A percentile compares a stretch with the other conserved stretches of the same genome.
Conservation (phyloP, 2,329 filamentous ascomycete species). For the Tympanopsis confertula region DNA sequence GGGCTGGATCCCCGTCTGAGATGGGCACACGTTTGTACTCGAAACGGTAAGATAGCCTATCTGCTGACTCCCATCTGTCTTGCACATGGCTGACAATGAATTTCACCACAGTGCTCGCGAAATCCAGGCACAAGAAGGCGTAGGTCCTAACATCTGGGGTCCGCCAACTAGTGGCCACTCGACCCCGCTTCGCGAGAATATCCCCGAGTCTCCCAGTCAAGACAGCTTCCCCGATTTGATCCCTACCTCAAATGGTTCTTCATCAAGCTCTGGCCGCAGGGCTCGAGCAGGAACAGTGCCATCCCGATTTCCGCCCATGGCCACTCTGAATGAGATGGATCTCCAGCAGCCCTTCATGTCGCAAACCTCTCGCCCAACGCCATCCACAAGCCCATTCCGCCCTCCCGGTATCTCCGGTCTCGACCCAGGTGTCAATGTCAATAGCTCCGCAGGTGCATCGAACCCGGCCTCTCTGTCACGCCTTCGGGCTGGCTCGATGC, state of each 20-base stretch:
- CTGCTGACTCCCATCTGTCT: not conserved
- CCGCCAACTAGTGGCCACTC: slow-evolving; percentile 94
- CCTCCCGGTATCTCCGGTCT: slow-evolving; percentile 71
- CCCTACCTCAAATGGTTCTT: slow-evolving; percentile 46
- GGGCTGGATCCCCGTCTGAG: not conserved
- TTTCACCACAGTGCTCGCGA: slow-evolving; percentile 63
- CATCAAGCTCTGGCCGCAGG: slow-evolving; percentile 59
- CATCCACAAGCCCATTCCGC: slow-evolving; percentile 74
- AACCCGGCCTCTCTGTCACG: slow-evolving; percentile 66
- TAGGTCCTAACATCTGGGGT: slow-evolving; percentile 59
- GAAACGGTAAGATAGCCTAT: not conserved
- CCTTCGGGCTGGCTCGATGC: slow-evolving; percentile 85
- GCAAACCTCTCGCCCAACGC: slow-evolving; percentile 38
- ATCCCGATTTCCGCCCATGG: slow-evolving; percentile 76
- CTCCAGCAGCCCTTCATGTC: slow-evolving; percentile 35
- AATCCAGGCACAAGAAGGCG: slow-evolving; percentile 91
- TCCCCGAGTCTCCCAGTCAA: slow-evolving; percentile 79
- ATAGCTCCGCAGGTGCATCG: slow-evolving; percentile 37
- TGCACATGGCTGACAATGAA: too few relatives aligned
- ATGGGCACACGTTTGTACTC: not conserved
- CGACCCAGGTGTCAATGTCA: slow-evolving; percentile 36
- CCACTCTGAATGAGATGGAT: slow-evolving; percentile 39
- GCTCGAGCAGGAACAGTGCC: slow-evolving; percentile 91
- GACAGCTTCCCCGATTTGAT: slow-evolving; percentile 91
- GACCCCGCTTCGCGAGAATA: slow-evolving; percentile 89